Percentiles rank a stretch among this genome's conserved stretches.
phyloP scores from a whole-genome alignment of 768 basidiomycete species.

The Gloeopeniophorella convolvens region DNA sequence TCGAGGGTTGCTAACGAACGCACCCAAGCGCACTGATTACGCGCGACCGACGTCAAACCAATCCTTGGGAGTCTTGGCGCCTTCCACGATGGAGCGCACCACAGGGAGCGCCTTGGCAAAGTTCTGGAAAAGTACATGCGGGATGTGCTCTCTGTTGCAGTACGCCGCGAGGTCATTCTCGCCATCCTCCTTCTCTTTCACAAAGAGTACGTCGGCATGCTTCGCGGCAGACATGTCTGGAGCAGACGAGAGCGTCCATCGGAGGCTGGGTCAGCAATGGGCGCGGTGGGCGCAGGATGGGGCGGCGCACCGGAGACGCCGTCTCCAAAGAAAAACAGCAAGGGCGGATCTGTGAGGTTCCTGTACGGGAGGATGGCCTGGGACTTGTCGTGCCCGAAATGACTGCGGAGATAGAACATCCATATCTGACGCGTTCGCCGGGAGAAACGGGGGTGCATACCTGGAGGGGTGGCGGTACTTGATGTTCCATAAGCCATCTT shows the following conservation, averaged over 20 bases:
- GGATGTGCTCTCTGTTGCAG: slow-evolving; percentile 72
- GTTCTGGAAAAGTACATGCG: slow-evolving; percentile 70
- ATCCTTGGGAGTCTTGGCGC: slow-evolving; percentile 51
- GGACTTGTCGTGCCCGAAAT: slow-evolving; percentile 94
- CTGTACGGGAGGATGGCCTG: slow-evolving; percentile 90
- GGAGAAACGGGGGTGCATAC: slow-evolving; percentile 32
- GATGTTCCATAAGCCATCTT: slow-evolving; percentile 72
- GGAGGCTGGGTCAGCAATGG: neutral
- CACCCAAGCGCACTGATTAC: too few relatives aligned
- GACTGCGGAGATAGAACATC: slow-evolving; percentile 36
- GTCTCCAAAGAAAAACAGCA: slow-evolving; percentile 95
- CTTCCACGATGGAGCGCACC: slow-evolving; percentile 66
- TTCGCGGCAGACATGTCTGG: slow-evolving; percentile 87
- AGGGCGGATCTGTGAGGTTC: slow-evolving; percentile 61
- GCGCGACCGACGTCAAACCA: slow-evolving; percentile 30
- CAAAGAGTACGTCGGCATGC: slow-evolving; percentile 93
- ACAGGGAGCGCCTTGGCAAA: slow-evolving; percentile 57
- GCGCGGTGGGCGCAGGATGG: neutral
- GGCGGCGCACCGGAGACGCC: slow-evolving; percentile 77
- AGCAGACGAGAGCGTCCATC: neutral
- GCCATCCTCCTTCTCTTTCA: slow-evolving; percentile 69
- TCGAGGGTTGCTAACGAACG: too few relatives aligned
- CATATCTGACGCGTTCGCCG: neutral
- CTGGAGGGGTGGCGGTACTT: slow-evolving; percentile 85
- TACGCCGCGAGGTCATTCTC: slow-evolving; percentile 85